phyloP scores from a whole-genome alignment of 179 eudicot species.

The Corrigiola litoralis region DNA sequence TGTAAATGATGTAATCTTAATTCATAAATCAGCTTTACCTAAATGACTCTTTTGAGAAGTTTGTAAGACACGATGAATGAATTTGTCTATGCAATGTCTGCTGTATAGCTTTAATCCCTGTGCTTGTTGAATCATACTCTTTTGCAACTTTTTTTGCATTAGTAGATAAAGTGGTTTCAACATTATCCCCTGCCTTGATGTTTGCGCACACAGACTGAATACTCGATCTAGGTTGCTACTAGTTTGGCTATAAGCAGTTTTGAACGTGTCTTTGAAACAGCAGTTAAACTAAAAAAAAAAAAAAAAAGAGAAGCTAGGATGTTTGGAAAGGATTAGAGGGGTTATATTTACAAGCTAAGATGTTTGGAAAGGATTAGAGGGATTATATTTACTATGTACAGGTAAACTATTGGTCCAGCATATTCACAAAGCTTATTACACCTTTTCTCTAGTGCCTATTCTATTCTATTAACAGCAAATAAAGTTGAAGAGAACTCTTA shows the following conservation, averaged over 20 bases:
- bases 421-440: background rate
- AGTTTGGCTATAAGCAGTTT: too few species aligned
- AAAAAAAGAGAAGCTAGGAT: too few species aligned
- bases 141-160: background rate
- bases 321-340: too few species aligned
- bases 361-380: too few species aligned
- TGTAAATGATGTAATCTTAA: constrained; percentile 24
- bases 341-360: too few species aligned
- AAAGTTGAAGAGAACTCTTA: background rate
- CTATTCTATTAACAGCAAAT: constrained; percentile 2
- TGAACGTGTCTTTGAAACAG: too few species aligned
- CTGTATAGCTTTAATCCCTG: background rate
- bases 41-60: background rate
- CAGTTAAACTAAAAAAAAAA: too few species aligned
- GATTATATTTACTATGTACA: constrained; percentile 21
- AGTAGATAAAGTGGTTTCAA: background rate
- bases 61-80: background rate
- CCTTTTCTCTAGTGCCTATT: background rate
- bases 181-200: too few species aligned
- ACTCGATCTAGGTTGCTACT: too few species aligned
- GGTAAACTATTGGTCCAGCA: background rate
- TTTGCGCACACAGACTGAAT: too few species aligned
- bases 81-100: constrained; percentile 17
- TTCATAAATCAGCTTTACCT: background rate
- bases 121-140: background rate